phyloP scores from a whole-genome alignment of 495 filamentous ascomycete genomes.

The Penicillium angulare region DNA sequence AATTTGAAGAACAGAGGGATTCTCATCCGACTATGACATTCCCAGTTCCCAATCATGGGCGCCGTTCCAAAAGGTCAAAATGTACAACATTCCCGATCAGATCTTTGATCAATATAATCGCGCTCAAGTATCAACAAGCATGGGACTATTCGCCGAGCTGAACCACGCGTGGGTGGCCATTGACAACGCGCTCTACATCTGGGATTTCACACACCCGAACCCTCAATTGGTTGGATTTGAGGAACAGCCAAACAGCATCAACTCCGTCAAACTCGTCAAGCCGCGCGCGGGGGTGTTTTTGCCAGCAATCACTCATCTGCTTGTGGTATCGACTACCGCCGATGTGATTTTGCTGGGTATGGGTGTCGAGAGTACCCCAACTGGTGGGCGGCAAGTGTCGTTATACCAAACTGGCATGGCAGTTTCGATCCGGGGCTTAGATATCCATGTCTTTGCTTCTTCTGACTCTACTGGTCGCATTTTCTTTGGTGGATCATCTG shows the following conservation, averaged over 20 bases:
- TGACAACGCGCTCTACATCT: conserved; percentile 93
- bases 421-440: conserved; percentile 65
- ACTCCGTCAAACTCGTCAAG: conserved; percentile 74
- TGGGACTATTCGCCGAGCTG: conserved; percentile 90
- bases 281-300: conserved; percentile 84
- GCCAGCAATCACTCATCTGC: conserved; percentile 73
- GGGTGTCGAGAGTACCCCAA: conserved; percentile 54
- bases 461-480: conserved; percentile 78
- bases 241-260: conserved; percentile 81
- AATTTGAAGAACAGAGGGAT: conserved; percentile 58
- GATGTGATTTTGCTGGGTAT: conserved; percentile 85
- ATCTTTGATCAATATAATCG: conserved; percentile 88
- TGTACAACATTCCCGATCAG: conserved; percentile 81
- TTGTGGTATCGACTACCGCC: conserved; percentile 81
- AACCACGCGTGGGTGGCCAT: conserved; percentile 95
- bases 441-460: conserved; percentile 72
- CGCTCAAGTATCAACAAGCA: conserved; percentile 76
- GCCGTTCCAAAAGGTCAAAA: conserved; percentile 79
- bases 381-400: conserved; percentile 66
- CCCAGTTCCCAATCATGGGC: conserved; percentile 66
- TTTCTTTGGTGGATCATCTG: conserved; percentile 79
- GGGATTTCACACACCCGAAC: conserved; percentile 90
- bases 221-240: conserved; percentile 91
- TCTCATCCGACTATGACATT: conserved; percentile 89
- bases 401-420: conserved; percentile 85